Conservation (phyloP, 768 basidiomycete species). For the Ephemerocybe angulata region DNA sequence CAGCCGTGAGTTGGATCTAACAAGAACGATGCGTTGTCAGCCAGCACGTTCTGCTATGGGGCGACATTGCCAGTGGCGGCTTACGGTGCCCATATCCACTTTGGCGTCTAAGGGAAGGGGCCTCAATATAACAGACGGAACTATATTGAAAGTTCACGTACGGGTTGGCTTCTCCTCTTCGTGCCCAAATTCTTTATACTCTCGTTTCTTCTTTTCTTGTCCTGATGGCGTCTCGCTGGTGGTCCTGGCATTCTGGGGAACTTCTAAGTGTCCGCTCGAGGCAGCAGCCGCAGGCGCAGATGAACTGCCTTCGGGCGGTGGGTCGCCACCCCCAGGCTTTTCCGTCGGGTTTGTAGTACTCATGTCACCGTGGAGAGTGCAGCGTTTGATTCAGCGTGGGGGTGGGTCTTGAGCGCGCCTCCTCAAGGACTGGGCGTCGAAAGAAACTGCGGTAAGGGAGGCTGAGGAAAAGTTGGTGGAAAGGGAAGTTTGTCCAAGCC, state of each 20-base stretch:
- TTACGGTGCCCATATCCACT: constrained; percentile 79
- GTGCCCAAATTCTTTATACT: constrained; percentile 85
- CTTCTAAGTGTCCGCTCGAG: not conserved
- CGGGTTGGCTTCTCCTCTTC: constrained; percentile 61
- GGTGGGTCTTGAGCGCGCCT: too few relatives aligned
- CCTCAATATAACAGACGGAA: constrained; percentile 10
- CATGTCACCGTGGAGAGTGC: constrained; percentile 1
- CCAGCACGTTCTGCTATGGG: constrained; percentile 5
- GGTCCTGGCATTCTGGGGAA: not conserved
- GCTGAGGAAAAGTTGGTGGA: not conserved
- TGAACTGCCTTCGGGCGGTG: not conserved
- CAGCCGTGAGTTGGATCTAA: constrained; percentile 85
- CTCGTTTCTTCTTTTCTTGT: constrained; percentile 62
- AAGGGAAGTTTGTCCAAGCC: not conserved
- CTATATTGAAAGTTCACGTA: constrained; percentile 39
- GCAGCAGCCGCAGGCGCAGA: not conserved
- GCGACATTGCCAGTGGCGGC: constrained; percentile 16
- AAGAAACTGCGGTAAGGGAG: not conserved
- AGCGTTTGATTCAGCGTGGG: too few relatives aligned
- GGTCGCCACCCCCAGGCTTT: not conserved
- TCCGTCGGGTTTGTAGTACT: not conserved
- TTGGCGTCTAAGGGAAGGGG: constrained; percentile 59
- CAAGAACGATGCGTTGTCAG: constrained; percentile 4
- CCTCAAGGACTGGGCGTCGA: not conserved
- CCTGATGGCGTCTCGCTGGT: constrained; percentile 2